Evolutionary conservation across 2,329 filamentous ascomycete genomes (phyloP).

Genomic region (Colletotrichum spaethianum): DNA sequence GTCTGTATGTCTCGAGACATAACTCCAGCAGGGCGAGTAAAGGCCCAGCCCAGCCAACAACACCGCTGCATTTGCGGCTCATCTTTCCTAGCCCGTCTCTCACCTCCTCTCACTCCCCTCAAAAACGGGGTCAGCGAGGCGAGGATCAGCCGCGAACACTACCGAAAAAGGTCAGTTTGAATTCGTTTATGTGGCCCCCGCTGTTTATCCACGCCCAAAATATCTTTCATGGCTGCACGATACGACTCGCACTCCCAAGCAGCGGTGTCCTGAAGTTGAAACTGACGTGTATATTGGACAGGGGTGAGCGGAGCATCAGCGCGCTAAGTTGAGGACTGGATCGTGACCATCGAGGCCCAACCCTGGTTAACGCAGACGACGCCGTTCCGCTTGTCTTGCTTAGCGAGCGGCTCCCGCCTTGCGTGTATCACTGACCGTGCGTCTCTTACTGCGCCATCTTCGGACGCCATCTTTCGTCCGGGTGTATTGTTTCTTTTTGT

Average conservation of each 20-base stretch:
- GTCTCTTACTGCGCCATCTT: constrained; percentile 25
- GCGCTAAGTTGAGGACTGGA: constrained; percentile 30
- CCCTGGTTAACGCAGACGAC: constrained; percentile 20
- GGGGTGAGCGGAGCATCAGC: constrained; percentile 20
- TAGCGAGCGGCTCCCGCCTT: constrained; percentile 40
- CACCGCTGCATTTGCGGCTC: constrained; percentile 33
- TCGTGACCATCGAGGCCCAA: neutral
- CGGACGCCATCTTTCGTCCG: constrained; percentile 17
- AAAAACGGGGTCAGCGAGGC: constrained; percentile 5
- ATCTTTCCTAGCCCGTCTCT: constrained; percentile 1
- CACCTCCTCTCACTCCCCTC: constrained; percentile 1
- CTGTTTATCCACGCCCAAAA: constrained; percentile 22
- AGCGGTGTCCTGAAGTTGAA: constrained; percentile 42
- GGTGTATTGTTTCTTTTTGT: constrained; percentile 9
- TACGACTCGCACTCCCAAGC: constrained; percentile 24
- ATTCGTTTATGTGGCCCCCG: neutral
- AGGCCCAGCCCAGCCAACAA: constrained; percentile 7
- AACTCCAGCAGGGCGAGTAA: neutral
- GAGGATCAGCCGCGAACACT: constrained; percentile 35
- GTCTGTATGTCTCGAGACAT: neutral
- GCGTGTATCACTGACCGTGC: constrained; percentile 23
- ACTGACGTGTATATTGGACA: constrained; percentile 40
- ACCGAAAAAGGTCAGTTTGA: constrained; percentile 1
- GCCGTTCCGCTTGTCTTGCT: constrained; percentile 37
- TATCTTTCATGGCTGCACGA: constrained; percentile 33